Evolutionary conservation across 1,139 yeast genomes (phyloP).

Genomic region (Hansenula sp.): DNA sequence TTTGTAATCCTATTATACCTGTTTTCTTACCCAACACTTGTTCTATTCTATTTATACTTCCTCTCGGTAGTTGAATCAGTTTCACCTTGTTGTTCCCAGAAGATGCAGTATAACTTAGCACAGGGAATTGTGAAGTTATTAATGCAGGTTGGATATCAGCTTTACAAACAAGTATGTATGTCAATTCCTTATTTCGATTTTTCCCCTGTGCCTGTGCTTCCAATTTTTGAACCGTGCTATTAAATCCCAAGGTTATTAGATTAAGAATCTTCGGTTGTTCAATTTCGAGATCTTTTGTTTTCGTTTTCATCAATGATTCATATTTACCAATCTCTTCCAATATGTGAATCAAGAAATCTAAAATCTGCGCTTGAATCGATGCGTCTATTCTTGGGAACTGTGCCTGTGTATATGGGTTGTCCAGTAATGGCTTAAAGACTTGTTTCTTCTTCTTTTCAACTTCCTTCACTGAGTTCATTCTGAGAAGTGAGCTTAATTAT

Average conservation of each 20-base stretch:
- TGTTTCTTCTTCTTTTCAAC: constrained; percentile 43
- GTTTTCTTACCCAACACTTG: constrained; percentile 24
- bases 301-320: constrained; percentile 4
- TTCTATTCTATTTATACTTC: constrained; percentile 37
- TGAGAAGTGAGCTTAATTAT: too few species aligned
- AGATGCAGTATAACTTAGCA: constrained; percentile 44
- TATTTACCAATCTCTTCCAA: constrained; percentile 37
- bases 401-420: constrained; percentile 53
- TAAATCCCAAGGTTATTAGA: constrained; percentile 46
- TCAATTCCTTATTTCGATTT: constrained; percentile 10
- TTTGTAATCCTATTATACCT: constrained; percentile 17
- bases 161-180: constrained; percentile 48
- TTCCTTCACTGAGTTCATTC: constrained; percentile 24
- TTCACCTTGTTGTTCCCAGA: constrained; percentile 33
- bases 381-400: constrained; percentile 51
- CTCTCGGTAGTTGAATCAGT: constrained; percentile 51
- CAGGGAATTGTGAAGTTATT: constrained; percentile 49
- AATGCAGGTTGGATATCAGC: constrained; percentile 47
- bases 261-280: constrained; percentile 27
- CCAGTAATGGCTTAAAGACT: constrained; percentile 57
- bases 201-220: constrained; percentile 41
- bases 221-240: constrained; percentile 44
- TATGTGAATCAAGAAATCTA: constrained; percentile 37
- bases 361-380: constrained; percentile 32
- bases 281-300: constrained; percentile 1